Percentiles rank a stretch among this genome's conserved stretches.
Conservation (phyloP, 345 rosid species). For the Rhodamnia argentea region DNA sequence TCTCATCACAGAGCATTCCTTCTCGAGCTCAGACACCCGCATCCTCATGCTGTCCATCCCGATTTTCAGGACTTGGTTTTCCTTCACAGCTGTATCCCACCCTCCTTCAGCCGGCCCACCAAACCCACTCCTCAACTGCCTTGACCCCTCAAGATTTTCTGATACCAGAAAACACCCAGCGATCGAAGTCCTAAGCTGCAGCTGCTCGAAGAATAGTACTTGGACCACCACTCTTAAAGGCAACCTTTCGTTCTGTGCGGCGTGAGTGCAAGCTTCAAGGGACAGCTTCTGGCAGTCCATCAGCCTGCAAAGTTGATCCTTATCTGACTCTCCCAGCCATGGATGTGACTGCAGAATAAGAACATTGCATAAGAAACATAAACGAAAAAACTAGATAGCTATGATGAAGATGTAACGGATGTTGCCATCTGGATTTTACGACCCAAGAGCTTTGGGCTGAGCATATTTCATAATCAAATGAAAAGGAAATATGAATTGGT, state of each 20-base stretch:
- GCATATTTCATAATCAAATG: neutral
- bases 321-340: constrained; percentile 77
- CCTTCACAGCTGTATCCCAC: constrained; percentile 77
- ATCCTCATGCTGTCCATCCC: constrained; percentile 95
- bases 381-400: neutral
- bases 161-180: constrained; percentile 94
- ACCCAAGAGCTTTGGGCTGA: neutral
- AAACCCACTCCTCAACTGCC: constrained; percentile 68
- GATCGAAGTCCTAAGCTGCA: constrained; percentile 89
- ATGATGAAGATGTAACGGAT: neutral
- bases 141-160: constrained; percentile 85
- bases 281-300: constrained; percentile 97
- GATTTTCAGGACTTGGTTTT: constrained; percentile 87
- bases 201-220: constrained; percentile 98
- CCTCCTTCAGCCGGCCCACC: constrained; percentile 61
- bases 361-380: neutral
- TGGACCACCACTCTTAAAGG: constrained; percentile 83
- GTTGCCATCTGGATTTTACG: neutral
- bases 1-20: constrained; percentile 67
- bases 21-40: constrained; percentile 87
- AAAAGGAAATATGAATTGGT: neutral
- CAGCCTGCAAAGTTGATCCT: constrained; percentile 81
- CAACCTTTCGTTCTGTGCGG: constrained; percentile 88
- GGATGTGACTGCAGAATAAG: constrained; percentile 69
- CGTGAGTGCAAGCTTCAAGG: constrained; percentile 94